Evolutionary conservation across 176 grass and related monocot species (phyloP).

Genomic region (Secale cereale): DNA sequence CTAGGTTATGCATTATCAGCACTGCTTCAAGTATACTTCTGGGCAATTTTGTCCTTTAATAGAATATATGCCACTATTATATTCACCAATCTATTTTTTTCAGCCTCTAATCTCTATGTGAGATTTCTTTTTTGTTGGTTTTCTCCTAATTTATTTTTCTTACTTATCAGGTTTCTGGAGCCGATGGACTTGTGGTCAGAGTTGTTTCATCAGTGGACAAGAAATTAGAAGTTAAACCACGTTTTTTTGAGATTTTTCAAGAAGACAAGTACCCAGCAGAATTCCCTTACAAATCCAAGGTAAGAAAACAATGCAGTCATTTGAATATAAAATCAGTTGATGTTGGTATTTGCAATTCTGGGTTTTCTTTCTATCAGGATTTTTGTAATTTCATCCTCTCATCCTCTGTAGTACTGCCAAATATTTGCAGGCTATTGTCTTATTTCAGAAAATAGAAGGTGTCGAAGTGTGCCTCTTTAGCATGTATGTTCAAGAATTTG

Average conservation of each 20-base stretch:
- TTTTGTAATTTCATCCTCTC: background rate
- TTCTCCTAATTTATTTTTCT: constrained; percentile 24
- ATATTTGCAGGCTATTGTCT: constrained; percentile 69
- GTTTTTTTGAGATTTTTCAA: constrained; percentile 77
- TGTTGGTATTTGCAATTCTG: constrained; percentile 3
- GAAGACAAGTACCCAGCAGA: constrained; percentile 81
- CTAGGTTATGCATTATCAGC: background rate
- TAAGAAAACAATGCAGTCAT: constrained; percentile 16
- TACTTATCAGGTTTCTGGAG: constrained; percentile 69
- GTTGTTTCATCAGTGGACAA: constrained; percentile 99
- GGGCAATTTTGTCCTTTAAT: background rate
- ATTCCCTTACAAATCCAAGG: constrained; percentile 97
- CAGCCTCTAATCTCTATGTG: background rate
- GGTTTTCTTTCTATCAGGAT: background rate
- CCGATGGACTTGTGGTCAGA: constrained; percentile 83
- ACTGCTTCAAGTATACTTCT: background rate
- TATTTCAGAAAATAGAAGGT: constrained; percentile 96
- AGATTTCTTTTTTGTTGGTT: constrained; percentile 1
- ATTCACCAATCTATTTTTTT: constrained; percentile 6
- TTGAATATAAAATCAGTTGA: constrained; percentile 23
- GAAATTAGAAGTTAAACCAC: constrained; percentile 81
- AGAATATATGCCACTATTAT: constrained; percentile 9
- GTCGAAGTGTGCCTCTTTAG: constrained; percentile 96
- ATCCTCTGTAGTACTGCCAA: background rate
- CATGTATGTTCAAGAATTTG: constrained; percentile 99